Base-by-base conservation (phyloP, 228 moss, liverwort and hornwort species). In the Sphagnum fallax region DNA sequence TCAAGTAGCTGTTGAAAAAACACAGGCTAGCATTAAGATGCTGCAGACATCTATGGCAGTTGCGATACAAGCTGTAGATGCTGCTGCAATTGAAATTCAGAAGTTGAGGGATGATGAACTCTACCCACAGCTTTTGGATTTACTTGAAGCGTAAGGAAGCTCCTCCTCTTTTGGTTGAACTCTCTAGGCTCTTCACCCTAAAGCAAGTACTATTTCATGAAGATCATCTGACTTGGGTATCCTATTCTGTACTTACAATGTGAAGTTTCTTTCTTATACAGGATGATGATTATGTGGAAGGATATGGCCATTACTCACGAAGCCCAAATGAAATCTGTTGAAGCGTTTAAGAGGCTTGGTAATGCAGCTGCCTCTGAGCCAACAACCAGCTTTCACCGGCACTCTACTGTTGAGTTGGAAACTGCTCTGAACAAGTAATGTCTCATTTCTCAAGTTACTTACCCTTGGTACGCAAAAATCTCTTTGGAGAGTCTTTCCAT, bases 281-380 rank as follows among this genome's bases (percentile, higher is more conserved):
- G 91, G 75, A 83, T 92, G 85, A 81, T 77, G 66, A 78, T 52
- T n/a, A 92, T 92, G 92, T 92, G 92, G 92, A 89, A 85, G 73
- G 85, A 83, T 51, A 89, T 89, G 89, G 73, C 77, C 16, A 60
- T 60, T 10, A 87, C 81, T 70, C 92, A 92, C 62, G 77, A 69
- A 62, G 76, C 76, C 4, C 92, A 92, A 76, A 73, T 89, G 61
- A 76, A 72, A 75, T 81, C 89, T n/a, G 87, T 87, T 5, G 74
- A 80, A 74, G 83, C 75, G 15, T 87, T 92, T 47, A 87, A 66
- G 75, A 81, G 87, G 60, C 87, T 92, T 1, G 80, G 78, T 74
- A 87, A 92, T 8, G 89, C 92, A 57, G 89, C 87, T 32, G 89
- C 89, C 48, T 84, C 81, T 75, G 87, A 87, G 65, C 74, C 79